Conservation (phyloP, 2,329 filamentous ascomycete genomes). For the Fusarium humuli region DNA sequence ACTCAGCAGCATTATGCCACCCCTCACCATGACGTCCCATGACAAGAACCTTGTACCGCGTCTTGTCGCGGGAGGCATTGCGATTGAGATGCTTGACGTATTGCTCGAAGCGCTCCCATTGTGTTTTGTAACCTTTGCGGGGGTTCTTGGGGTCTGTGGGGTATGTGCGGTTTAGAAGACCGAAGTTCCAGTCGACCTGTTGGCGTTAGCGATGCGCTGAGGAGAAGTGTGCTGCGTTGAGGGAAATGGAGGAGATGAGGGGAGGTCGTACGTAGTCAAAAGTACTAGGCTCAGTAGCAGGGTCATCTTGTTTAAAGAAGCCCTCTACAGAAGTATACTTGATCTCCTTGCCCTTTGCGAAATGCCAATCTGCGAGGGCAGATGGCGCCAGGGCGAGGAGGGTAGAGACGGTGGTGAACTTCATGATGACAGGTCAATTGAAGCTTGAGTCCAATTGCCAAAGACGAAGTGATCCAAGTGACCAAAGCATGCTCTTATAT, state of each 20-base stretch:
- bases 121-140: conserved; percentile 59
- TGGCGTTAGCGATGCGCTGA: not conserved
- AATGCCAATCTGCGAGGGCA: conserved; percentile 49
- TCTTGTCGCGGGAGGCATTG: conserved; percentile 53
- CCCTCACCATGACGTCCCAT: conserved; percentile 78
- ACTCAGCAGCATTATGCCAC: conserved; percentile 71
- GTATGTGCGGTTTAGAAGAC: conserved; percentile 72
- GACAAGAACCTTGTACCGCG: conserved; percentile 74
- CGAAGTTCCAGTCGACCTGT: conserved; percentile 71
- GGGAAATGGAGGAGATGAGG: not conserved
- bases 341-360: conserved; percentile 57
- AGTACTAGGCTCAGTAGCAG: conserved; percentile 62
- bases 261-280: conserved; percentile 71
- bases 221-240: no score
- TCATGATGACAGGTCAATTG: conserved; percentile 45
- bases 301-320: conserved; percentile 73
- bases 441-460: not conserved
- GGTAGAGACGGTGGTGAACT: conserved; percentile 47
- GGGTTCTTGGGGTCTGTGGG: conserved; percentile 61
- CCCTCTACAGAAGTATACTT: conserved; percentile 71
- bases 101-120: conserved; percentile 73
- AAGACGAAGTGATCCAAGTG: no score
- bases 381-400: conserved; percentile 47
- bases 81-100: conserved; percentile 68
- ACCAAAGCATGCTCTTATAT: no score